Conservation (phyloP, 2,329 filamentous ascomycete genomes). For the Sarocladium kiliense region DNA sequence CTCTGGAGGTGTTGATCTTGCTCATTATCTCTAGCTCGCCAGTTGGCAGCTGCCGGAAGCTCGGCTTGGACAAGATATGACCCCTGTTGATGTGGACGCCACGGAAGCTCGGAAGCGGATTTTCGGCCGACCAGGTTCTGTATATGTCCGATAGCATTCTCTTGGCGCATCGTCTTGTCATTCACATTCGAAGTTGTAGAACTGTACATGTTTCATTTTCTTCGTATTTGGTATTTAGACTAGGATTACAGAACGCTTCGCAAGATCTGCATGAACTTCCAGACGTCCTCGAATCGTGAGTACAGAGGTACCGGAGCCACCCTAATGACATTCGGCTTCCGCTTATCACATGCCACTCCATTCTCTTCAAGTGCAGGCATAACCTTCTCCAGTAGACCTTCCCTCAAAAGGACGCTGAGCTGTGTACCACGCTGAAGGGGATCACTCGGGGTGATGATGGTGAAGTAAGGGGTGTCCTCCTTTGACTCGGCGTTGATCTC, state of each 20-base stretch:
- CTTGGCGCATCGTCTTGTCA: not conserved
- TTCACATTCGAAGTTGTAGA: not conserved
- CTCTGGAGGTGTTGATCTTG: conserved; percentile 46
- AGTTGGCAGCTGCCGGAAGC: too few relatives aligned
- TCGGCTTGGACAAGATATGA: too few relatives aligned
- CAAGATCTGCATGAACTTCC: conserved; percentile 39
- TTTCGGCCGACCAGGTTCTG: too few relatives aligned
- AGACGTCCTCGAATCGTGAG: conserved; percentile 72
- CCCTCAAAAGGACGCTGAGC: conserved; percentile 60
- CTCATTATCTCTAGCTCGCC: conserved; percentile 31
- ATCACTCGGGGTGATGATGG: conserved; percentile 65
- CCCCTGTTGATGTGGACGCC: not conserved
- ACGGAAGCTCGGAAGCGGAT: too few relatives aligned
- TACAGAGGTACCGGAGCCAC: conserved; percentile 82
- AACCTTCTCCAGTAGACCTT: conserved; percentile 66
- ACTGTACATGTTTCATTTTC: not conserved
- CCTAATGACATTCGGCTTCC: conserved; percentile 79
- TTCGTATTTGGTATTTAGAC: not conserved
- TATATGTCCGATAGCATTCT: too few relatives aligned
- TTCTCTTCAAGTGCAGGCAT: conserved; percentile 57
- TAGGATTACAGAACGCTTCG: conserved; percentile 24
- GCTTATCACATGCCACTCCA: conserved; percentile 75
- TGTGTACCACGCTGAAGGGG: conserved; percentile 70
- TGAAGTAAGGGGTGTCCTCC: conserved; percentile 38
- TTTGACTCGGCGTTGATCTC: conserved; percentile 30